These are phyloP conservation scores for Hyaloscypha variabilis DNA, from an alignment of 495 filamentous ascomycete species.

Conservation along the genomic window DNA sequence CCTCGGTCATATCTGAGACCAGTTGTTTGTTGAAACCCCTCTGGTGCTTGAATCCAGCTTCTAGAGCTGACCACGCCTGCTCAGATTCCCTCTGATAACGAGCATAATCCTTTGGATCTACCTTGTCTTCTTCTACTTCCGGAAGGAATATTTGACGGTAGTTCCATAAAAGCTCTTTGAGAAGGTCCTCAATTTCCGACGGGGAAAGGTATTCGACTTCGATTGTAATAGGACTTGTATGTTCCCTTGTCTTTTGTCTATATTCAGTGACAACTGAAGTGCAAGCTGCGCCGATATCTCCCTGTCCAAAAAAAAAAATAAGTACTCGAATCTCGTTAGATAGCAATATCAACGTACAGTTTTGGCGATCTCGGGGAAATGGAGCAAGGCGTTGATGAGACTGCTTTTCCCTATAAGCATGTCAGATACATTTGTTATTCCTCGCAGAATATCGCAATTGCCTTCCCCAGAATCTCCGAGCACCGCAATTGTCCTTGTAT, in stretches of 20 bases:
- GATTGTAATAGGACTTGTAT: slow-evolving; percentile 30
- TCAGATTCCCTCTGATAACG: slow-evolving; percentile 25
- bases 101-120: slow-evolving; percentile 24
- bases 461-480: slow-evolving; percentile 29
- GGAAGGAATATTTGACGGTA: slow-evolving; percentile 31
- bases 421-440: background rate
- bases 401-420: slow-evolving; percentile 32
- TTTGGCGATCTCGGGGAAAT: slow-evolving; percentile 33
- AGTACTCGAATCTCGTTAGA: background rate
- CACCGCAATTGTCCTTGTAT: slow-evolving; percentile 32
- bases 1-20: slow-evolving; percentile 28
- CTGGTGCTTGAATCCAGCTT: slow-evolving; percentile 29
- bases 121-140: slow-evolving; percentile 16
- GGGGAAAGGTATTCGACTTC: slow-evolving; percentile 32
- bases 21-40: slow-evolving; percentile 25
- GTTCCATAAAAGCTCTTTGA: slow-evolving; percentile 34
- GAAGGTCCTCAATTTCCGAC: slow-evolving; percentile 28
- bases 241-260: slow-evolving; percentile 25
- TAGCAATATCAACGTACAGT: slow-evolving; percentile 23
- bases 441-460: slow-evolving; percentile 3
- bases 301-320: slow-evolving; percentile 18
- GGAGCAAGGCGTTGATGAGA: slow-evolving; percentile 34
- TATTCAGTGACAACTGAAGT: slow-evolving; percentile 36
- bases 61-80: slow-evolving; percentile 31
- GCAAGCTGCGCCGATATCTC: slow-evolving; percentile 29